phyloP scores from a whole-genome alignment of 805 yeast genomes.

The Candida michaelii region DNA sequence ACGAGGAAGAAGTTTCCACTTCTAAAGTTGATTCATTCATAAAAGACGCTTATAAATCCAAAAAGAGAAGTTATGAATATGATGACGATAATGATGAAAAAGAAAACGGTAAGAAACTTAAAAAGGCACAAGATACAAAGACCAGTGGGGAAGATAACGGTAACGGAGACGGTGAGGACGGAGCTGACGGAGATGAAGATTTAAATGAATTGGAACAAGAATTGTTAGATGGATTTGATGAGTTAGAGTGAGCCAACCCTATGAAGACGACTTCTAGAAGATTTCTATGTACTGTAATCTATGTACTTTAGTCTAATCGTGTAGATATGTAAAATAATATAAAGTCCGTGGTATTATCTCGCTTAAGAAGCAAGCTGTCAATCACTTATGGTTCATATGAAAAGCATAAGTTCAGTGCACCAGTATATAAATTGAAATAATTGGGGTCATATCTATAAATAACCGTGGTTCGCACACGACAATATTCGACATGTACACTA shows the following conservation, averaged over 20 bases:
- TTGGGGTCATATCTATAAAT: neutral
- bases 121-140: neutral
- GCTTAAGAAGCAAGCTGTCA: too few species aligned
- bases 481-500: neutral
- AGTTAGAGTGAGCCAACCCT: constrained; percentile 32
- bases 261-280: too few species aligned
- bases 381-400: too few species aligned
- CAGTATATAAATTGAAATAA: too few species aligned
- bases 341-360: too few species aligned
- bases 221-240: constrained; percentile 53
- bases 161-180: constrained; percentile 7
- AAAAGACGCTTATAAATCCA: constrained; percentile 21
- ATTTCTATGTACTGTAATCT: too few species aligned
- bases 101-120: constrained; percentile 16
- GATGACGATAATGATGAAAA: constrained; percentile 20
- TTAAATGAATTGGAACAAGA: constrained; percentile 52
- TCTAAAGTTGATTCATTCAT: constrained; percentile 28
- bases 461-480: neutral
- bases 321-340: neutral
- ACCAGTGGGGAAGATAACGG: constrained; percentile 10
- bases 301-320: neutral
- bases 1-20: constrained; percentile 24
- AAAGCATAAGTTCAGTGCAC: too few species aligned
- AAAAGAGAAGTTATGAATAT: constrained; percentile 18
- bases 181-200: constrained; percentile 20